These are phyloP conservation scores for Murraya koenigii DNA, from an alignment of 345 rosid genomes.

Conservation along the genomic window DNA sequence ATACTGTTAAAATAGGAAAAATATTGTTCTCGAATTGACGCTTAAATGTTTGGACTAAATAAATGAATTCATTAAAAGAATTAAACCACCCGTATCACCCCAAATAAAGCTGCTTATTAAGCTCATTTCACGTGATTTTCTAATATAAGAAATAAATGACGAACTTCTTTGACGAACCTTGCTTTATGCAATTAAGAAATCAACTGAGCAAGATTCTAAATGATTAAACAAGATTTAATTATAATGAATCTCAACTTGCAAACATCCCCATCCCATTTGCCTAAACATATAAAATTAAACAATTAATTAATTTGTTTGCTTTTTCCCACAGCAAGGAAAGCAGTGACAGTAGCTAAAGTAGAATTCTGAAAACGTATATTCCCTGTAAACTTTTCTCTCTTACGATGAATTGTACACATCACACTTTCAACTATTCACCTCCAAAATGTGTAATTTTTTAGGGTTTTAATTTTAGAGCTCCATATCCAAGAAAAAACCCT, in stretches of 20 bases:
- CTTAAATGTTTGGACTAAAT: neutral
- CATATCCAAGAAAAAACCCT: neutral
- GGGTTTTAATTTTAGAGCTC: neutral
- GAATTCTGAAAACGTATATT: constrained; percentile 61
- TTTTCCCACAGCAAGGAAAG: constrained; percentile 31
- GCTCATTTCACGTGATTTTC: constrained; percentile 1
- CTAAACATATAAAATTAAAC: neutral
- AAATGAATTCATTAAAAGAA: neutral
- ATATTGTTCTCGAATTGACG: neutral
- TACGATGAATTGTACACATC: constrained; percentile 41
- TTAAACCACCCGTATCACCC: neutral
- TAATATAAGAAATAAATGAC: neutral
- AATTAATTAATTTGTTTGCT: neutral
- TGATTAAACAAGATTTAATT: neutral
- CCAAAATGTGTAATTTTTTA: neutral
- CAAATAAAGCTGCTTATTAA: neutral
- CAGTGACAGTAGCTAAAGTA: constrained; percentile 27
- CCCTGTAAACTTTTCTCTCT: constrained; percentile 52
- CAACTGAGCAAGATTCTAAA: constrained; percentile 2
- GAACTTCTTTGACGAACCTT: neutral
- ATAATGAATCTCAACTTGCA: neutral
- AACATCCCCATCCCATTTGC: neutral
- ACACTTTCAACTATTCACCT: neutral
- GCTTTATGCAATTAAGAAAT: constrained; percentile 3
- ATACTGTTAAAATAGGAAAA: neutral